phyloP scores from a whole-genome alignment of 345 rosid species.

The Zanthoxylum bungeanum region DNA sequence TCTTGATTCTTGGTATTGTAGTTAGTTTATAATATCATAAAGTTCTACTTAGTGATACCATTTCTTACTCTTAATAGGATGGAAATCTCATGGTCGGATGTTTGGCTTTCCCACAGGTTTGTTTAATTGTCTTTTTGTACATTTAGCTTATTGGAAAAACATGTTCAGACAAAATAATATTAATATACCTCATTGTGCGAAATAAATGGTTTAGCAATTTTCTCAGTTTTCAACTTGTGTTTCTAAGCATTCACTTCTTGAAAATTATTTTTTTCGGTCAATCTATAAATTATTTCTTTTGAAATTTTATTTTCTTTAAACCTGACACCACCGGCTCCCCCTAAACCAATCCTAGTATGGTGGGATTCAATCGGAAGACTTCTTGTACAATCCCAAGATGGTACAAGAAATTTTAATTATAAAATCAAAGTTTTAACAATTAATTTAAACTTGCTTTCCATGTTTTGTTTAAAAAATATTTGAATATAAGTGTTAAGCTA shows the following conservation, averaged over 20 bases:
- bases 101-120: slow-evolving; percentile 80
- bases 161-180: not conserved
- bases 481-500: too few relatives aligned
- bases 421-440: too few relatives aligned
- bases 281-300: not conserved
- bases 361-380: not conserved
- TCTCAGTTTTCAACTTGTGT: not conserved
- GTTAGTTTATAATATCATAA: not conserved
- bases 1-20: not conserved
- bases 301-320: not conserved
- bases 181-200: not conserved
- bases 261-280: not conserved
- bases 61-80: slow-evolving; percentile 47
- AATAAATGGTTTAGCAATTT: not conserved
- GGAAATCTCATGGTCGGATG: slow-evolving; percentile 97
- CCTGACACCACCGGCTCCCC: not conserved
- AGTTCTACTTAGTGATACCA: slow-evolving; percentile 13
- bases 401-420: too few relatives aligned
- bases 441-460: too few relatives aligned
- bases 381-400: not conserved
- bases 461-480: too few relatives aligned
- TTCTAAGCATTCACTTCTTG: not conserved
- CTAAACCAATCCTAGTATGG: not conserved
- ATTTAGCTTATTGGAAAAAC: not conserved
- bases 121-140: slow-evolving; percentile 12